These are phyloP conservation scores for Delonix regia DNA, from an alignment of 306 rosid genomes.

Conservation along the genomic window DNA sequence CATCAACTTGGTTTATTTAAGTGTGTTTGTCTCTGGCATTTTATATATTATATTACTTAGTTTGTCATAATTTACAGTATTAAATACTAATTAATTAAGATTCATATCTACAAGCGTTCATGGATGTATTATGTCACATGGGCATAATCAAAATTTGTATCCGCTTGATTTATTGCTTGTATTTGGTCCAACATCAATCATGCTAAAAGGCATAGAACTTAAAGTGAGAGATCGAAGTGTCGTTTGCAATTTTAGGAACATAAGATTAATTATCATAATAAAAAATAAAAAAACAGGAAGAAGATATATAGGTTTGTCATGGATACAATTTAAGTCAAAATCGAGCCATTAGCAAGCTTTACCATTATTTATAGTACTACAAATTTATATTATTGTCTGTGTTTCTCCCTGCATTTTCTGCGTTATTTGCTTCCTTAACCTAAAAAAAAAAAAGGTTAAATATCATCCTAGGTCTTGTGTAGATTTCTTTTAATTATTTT, in stretches of 20 bases:
- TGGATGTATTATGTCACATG: slow-evolving; percentile 7
- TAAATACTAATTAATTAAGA: slow-evolving; percentile 5
- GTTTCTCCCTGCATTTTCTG: slow-evolving; percentile 6
- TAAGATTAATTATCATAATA: not conserved
- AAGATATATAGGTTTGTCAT: not conserved
- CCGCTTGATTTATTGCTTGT: slow-evolving; percentile 16
- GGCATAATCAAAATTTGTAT: not conserved
- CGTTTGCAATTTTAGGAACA: slow-evolving; percentile 3
- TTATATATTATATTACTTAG: slow-evolving; percentile 3
- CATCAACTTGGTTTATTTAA: slow-evolving; percentile 12
- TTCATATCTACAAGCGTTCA: not conserved
- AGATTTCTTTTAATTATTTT: not conserved
- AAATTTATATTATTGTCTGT: not conserved
- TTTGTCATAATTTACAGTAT: not conserved
- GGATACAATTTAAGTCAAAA: slow-evolving; percentile 16
- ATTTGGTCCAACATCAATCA: slow-evolving; percentile 32
- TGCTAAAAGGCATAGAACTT: not conserved
- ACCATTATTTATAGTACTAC: not conserved
- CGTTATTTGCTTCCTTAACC: not conserved
- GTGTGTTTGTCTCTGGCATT: slow-evolving; percentile 9
- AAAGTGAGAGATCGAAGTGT: not conserved
- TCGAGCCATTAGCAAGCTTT: slow-evolving; percentile 12
- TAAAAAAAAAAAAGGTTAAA: not conserved
- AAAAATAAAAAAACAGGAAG: not conserved
- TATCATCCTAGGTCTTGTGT: not conserved